A percentile compares a stretch with the other conserved stretches of the same genome.
phyloP scores from a whole-genome alignment of 179 eudicot species.

The Pouteria campechiana region DNA sequence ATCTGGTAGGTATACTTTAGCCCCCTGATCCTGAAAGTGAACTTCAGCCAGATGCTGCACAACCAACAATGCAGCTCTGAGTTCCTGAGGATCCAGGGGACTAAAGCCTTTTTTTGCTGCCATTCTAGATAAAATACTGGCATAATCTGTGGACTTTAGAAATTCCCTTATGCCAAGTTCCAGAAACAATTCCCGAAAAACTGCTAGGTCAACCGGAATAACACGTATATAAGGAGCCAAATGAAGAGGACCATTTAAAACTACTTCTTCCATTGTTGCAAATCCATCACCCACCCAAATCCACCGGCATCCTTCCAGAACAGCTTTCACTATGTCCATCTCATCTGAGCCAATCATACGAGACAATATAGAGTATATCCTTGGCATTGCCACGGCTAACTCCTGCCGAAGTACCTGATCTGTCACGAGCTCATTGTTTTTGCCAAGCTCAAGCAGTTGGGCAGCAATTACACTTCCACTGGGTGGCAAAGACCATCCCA shows the following conservation, averaged over 20 bases:
- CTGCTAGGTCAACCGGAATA: slow-evolving; percentile 93
- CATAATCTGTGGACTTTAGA: slow-evolving; percentile 69
- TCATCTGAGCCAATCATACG: slow-evolving; percentile 74
- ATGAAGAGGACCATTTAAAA: slow-evolving; percentile 91
- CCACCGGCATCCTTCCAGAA: slow-evolving; percentile 96
- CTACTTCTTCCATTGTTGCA: slow-evolving; percentile 90
- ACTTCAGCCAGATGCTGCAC: slow-evolving; percentile 94
- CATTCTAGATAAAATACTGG: slow-evolving; percentile 69
- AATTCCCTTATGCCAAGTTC: slow-evolving; percentile 84
- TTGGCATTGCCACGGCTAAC: slow-evolving; percentile 93
- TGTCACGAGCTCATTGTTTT: slow-evolving; percentile 79
- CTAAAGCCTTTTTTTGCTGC: slow-evolving; percentile 49
- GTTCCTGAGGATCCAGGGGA: slow-evolving; percentile 74
- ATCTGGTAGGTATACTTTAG: slow-evolving; percentile 78
- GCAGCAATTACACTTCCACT: slow-evolving; percentile 97
- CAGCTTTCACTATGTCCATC: slow-evolving; percentile 92
- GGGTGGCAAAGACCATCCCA: slow-evolving; percentile 97
- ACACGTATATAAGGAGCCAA: slow-evolving; percentile 98
- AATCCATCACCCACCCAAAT: slow-evolving; percentile 99
- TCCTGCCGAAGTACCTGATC: slow-evolving; percentile 82
- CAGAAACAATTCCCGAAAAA: slow-evolving; percentile 73
- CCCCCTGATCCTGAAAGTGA: slow-evolving; percentile 41
- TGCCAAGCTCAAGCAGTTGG: slow-evolving; percentile 99
- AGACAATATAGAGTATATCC: slow-evolving; percentile 72
- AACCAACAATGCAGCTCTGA: slow-evolving; percentile 73